A percentile compares a stretch with the other conserved stretches of the same genome.
Conservation (phyloP, 345 rosid species). For the Cardamine resedifolia region DNA sequence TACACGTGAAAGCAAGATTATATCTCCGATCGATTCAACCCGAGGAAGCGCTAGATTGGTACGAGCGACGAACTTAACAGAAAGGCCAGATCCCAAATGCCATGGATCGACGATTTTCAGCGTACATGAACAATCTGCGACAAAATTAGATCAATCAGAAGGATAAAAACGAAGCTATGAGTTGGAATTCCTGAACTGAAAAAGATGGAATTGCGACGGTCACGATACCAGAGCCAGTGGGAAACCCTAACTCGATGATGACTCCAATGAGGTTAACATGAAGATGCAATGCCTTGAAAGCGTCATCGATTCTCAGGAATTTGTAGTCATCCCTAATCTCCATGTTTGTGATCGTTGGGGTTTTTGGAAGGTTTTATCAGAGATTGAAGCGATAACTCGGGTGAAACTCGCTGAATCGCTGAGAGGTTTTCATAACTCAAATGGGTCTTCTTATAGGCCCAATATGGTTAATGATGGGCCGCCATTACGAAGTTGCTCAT, state of each 20-base stretch:
- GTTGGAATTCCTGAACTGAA: neutral
- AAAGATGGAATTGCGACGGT: neutral
- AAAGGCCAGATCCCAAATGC: conserved; percentile 22
- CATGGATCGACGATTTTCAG: conserved; percentile 31
- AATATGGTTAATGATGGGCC: neutral
- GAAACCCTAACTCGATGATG: conserved; percentile 28
- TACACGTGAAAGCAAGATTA: conserved; percentile 29
- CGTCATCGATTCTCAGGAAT: conserved; percentile 28
- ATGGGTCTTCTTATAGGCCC: conserved; percentile 18
- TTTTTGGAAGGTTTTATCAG: neutral
- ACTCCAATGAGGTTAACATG: conserved; percentile 37
- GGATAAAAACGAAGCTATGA: neutral
- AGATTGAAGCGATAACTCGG: conserved; percentile 5
- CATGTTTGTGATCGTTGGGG: conserved; percentile 22
- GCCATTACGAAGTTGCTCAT: neutral
- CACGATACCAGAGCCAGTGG: conserved; percentile 11
- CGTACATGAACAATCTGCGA: conserved; percentile 18
- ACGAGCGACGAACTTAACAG: conserved; percentile 30
- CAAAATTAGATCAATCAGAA: neutral
- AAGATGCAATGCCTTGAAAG: conserved; percentile 28
- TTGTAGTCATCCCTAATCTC: conserved; percentile 36
- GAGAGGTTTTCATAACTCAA: neutral
- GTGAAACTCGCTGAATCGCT: neutral
- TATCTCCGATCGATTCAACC: conserved; percentile 27
- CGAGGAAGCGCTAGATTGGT: conserved; percentile 23